Evolutionary conservation across 805 yeast genomes (phyloP).

Genomic region (Kluyveromyces starmeri): DNA sequence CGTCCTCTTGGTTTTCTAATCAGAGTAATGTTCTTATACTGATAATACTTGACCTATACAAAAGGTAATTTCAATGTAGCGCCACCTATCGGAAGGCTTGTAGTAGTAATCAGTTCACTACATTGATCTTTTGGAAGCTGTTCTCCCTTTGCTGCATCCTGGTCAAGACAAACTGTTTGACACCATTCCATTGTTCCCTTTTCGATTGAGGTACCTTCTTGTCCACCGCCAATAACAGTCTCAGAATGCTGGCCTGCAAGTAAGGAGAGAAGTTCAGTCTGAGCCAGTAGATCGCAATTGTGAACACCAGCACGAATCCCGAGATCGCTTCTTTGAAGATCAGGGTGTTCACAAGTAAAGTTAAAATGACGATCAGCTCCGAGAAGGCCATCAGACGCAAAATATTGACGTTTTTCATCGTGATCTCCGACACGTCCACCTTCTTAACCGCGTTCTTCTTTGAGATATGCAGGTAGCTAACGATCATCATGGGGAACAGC

Average conservation of each 20-base stretch:
- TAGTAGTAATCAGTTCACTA: not conserved
- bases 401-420: slow-evolving; percentile 13
- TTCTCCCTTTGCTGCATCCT: slow-evolving; percentile 32
- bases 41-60: too few species aligned
- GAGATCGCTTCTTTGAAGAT: slow-evolving; percentile 53
- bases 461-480: slow-evolving; percentile 49
- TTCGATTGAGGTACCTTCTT: slow-evolving; percentile 28
- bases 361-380: slow-evolving; percentile 46
- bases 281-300: slow-evolving; percentile 58
- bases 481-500: slow-evolving; percentile 47
- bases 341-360: slow-evolving; percentile 50
- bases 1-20: too few species aligned
- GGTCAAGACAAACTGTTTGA: slow-evolving; percentile 34
- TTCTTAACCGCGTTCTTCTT: slow-evolving; percentile 15
- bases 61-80: too few species aligned
- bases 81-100: too few species aligned
- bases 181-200: slow-evolving; percentile 31
- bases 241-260: slow-evolving; percentile 30
- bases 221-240: slow-evolving; percentile 24
- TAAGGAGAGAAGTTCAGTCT: slow-evolving; percentile 47
- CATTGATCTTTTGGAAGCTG: slow-evolving; percentile 8
- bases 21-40: too few species aligned
- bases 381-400: slow-evolving; percentile 43
- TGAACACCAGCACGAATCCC: slow-evolving; percentile 56
- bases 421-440: slow-evolving; percentile 8